These are phyloP conservation scores for Phytopythium sindhum DNA, from an alignment of 352 stramenopile species.

Conservation along the genomic window DNA sequence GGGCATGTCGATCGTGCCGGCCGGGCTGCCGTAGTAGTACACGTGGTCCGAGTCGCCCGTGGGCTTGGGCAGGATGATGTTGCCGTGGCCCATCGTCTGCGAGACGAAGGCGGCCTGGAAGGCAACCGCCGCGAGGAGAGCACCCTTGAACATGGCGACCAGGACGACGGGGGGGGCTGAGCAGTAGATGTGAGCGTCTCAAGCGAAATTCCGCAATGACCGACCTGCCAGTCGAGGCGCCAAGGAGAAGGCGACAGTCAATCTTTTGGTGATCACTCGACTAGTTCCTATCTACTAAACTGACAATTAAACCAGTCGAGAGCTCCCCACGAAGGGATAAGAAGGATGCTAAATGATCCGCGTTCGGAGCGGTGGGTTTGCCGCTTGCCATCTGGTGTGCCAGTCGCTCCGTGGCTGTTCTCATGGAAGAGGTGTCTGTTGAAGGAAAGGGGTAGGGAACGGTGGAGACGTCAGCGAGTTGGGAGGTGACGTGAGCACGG, in stretches of 20 bases:
- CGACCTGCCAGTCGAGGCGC: neutral
- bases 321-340: neutral
- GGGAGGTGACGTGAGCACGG: neutral
- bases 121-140: constrained; percentile 1
- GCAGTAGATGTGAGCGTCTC: neutral
- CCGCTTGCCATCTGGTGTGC: neutral
- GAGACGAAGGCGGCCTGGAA: constrained; percentile 11
- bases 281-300: neutral
- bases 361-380: neutral
- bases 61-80: constrained; percentile 21
- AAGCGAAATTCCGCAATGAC: constrained; percentile 1
- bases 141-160: constrained; percentile 5
- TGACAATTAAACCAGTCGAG: neutral
- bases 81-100: constrained; percentile 15
- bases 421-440: neutral
- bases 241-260: neutral
- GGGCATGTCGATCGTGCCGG: constrained; percentile 14
- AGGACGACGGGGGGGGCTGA: neutral
- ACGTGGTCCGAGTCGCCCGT: constrained; percentile 14
- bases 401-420: neutral
- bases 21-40: constrained; percentile 15
- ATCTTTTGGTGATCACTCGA: neutral
- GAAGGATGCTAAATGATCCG: neutral
- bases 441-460: neutral
- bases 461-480: too few relatives aligned